Evolutionary conservation across 257 asterid genomes (phyloP), one percentile per base, ranked within the genome.

Genomic region (Solanum chiquidenum): DNA sequence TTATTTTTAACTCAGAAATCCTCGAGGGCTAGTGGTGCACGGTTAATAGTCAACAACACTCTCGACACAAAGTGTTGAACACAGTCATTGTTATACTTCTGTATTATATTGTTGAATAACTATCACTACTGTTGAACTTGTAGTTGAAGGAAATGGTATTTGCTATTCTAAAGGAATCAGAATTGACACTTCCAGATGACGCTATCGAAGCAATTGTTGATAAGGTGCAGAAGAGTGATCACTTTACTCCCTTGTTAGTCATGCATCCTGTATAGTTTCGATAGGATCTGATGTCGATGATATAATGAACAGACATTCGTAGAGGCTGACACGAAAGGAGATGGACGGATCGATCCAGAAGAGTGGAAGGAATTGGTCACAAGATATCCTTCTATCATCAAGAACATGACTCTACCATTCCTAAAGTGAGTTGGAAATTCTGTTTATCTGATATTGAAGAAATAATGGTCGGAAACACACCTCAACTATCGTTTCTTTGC

Each of bases 371-470:
- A 93, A 72, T 93, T 91, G 11, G 96, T 93, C 21, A 85, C 92
- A 85, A 93, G 86, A 84, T 89, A 93, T 84, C 98, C 98, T 29
- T 91, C 95, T 83, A 90, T 94, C 9, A 91, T 94, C 84, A 94
- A 89, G 92, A 94, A 94, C 80, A 92, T 94, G 96, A 93, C 96
- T 23, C 95, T 94, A 87, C 98, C 96, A 40, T 93, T 89, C 91
- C 89, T 94, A 5, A 93, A 69, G 96, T 94, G 29, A 80, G 85
- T 80, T 49, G 69, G 14, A 21, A 37, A 8, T 21, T 86, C 84
- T n/a, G n/a, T 9, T 20, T 11, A 66, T 18, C 35, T 29, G 12
- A 16, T 33, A 69, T 38, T 8, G 23, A 66, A 86, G 73, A 25
- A 1, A 66, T 12, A 66, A n/a, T 11, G 71, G 33, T 62, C 33